Percentiles rank a stretch among this genome's conserved stretches.
Evolutionary conservation across 306 rosid genomes (phyloP).

Genomic region (Inga oerstediana): DNA sequence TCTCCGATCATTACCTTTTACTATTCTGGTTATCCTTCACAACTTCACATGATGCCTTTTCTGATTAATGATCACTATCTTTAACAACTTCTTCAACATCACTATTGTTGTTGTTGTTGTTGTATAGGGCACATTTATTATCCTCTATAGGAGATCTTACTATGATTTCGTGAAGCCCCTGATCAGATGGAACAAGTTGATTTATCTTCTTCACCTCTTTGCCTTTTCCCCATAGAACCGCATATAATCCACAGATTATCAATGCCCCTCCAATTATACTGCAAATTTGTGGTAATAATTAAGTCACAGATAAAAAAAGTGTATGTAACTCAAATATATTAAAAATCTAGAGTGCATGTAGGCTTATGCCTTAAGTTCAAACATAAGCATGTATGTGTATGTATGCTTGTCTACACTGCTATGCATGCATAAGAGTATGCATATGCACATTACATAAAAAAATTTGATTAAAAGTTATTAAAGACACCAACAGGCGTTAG

Average conservation of each 20-base stretch:
- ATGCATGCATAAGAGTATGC: neutral
- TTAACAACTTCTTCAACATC: neutral
- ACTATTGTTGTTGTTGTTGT: neutral
- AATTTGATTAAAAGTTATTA: too few relatives aligned
- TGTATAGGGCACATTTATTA: too few relatives aligned
- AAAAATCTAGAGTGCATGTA: neutral
- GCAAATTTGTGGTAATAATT: neutral
- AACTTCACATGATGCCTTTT: neutral
- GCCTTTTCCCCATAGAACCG: constrained; percentile 42
- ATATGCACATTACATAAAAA: neutral
- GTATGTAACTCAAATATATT: neutral
- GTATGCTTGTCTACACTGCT: neutral
- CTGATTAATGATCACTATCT: neutral
- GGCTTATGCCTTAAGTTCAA: neutral
- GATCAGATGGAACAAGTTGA: neutral
- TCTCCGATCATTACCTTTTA: neutral
- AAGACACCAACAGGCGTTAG: too few relatives aligned
- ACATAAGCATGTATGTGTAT: neutral
- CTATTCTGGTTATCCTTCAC: neutral
- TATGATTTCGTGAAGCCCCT: neutral
- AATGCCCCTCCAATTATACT: constrained; percentile 28
- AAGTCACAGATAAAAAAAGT: neutral
- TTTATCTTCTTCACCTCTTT: constrained; percentile 32
- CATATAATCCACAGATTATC: constrained; percentile 39
- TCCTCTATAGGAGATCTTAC: neutral